Evolutionary conservation across 768 basidiomycete genomes (phyloP).

Genomic region (Hemileccinum impolitum): DNA sequence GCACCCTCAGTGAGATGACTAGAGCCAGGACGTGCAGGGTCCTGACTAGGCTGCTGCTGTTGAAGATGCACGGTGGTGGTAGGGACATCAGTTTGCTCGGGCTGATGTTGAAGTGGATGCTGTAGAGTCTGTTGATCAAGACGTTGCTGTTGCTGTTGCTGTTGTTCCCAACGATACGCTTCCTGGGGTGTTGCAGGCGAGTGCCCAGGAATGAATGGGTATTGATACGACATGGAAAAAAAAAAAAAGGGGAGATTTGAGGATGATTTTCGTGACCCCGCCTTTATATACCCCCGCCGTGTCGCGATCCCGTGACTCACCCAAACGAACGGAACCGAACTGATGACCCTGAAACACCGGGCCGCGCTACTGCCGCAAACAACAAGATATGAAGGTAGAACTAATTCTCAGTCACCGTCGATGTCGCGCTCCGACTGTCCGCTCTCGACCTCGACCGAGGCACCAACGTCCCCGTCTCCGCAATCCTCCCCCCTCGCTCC

Average conservation of each 20-base stretch:
- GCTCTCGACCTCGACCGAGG: conserved; percentile 42
- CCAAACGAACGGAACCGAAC: conserved; percentile 19
- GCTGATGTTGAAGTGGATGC: conserved; percentile 37
- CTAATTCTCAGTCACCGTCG: conserved; percentile 24
- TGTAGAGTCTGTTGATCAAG: conserved; percentile 40
- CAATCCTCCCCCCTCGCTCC: conserved; percentile 64
- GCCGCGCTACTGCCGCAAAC: neutral
- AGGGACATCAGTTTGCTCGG: conserved; percentile 22
- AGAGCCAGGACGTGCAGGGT: conserved; percentile 18
- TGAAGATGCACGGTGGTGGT: conserved; percentile 19
- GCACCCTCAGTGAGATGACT: conserved; percentile 22
- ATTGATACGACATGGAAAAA: conserved; percentile 49
- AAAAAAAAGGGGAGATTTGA: conserved; percentile 26
- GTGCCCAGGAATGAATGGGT: conserved; percentile 44
- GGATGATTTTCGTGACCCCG: conserved; percentile 17
- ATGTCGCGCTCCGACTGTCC: conserved; percentile 41
- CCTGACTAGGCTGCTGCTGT: conserved; percentile 31
- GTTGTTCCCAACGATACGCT: conserved; percentile 37
- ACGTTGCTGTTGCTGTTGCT: conserved; percentile 33
- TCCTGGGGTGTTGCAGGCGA: conserved; percentile 47
- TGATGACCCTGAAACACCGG: conserved; percentile 11
- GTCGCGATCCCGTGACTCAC: conserved; percentile 23
- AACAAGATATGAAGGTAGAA: too few relatives aligned
- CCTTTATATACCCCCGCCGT: conserved; percentile 31
- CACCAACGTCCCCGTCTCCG: conserved; percentile 61